Percentiles rank a stretch among this genome's conserved stretches.
phyloP scores from a whole-genome alignment of 2,329 filamentous ascomycete genomes.

The Tolypocladium paradoxum region DNA sequence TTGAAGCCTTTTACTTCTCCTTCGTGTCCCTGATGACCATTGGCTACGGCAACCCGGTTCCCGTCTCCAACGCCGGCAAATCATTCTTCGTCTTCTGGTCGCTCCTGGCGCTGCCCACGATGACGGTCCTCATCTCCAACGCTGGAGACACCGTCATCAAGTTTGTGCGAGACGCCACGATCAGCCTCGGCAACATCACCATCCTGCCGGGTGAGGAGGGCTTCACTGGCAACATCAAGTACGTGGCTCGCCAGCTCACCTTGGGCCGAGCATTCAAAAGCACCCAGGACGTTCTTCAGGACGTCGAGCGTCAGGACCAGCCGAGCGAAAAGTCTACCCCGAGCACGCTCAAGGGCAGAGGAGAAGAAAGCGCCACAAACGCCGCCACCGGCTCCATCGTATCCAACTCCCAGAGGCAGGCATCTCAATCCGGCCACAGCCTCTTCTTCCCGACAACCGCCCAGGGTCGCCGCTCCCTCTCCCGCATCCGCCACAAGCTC shows the following conservation, averaged over 20 bases:
- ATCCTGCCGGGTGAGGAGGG: slow-evolving; percentile 48
- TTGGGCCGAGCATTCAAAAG: slow-evolving; percentile 29
- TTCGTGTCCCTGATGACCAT: slow-evolving; percentile 78
- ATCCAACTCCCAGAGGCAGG: neutral
- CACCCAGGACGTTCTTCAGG: neutral
- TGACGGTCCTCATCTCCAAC: slow-evolving; percentile 76
- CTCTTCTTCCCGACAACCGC: slow-evolving; percentile 11
- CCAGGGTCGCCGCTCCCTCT: slow-evolving; percentile 22
- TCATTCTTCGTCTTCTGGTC: slow-evolving; percentile 94
- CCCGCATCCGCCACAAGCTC: slow-evolving; percentile 23
- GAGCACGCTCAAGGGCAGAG: slow-evolving; percentile 8
- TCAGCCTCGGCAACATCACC: slow-evolving; percentile 46
- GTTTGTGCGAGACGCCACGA: slow-evolving; percentile 41
- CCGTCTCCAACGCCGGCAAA: slow-evolving; percentile 65
- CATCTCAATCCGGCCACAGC: neutral
- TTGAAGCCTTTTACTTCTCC: slow-evolving; percentile 73
- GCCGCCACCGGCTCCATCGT: neutral
- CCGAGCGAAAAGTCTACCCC: neutral
- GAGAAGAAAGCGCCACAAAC: neutral
- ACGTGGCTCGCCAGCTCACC: slow-evolving; percentile 29
- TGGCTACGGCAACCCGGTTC: slow-evolving; percentile 74
- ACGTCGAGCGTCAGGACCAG: neutral
- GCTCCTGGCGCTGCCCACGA: slow-evolving; percentile 72
- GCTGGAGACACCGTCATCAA: slow-evolving; percentile 77
- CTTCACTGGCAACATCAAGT: slow-evolving; percentile 33